These are phyloP conservation scores for Hippophae tibetana DNA, from an alignment of 306 rosid genomes.

Conservation along the genomic window DNA sequence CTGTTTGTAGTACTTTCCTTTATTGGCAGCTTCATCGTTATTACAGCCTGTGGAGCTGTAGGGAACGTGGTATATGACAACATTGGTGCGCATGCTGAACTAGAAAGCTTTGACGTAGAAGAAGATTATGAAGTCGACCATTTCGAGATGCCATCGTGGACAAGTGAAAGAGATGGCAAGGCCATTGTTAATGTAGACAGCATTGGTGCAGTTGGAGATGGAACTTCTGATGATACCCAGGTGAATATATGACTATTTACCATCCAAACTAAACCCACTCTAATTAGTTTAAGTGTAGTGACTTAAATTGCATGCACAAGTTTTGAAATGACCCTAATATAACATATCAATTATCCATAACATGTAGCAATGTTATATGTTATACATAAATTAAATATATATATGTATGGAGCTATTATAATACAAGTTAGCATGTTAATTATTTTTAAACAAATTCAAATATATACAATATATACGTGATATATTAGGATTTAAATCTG, in stretches of 20 bases:
- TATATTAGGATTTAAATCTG: no score
- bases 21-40: conserved; percentile 31
- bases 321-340: no score
- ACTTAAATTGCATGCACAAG: no score
- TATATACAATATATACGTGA: no score
- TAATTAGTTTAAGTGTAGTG: no score
- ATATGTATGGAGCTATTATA: no score
- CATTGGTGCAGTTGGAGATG: conserved; percentile 78
- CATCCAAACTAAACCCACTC: no score
- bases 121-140: conserved; percentile 43
- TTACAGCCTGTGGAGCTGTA: conserved; percentile 49
- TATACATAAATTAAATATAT: no score
- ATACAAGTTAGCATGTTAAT: no score
- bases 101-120: conserved; percentile 41
- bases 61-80: conserved; percentile 36
- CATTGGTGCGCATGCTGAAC: conserved; percentile 41
- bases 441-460: no score
- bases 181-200: conserved; percentile 90
- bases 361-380: no score
- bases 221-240: conserved; percentile 80
- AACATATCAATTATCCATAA: no score
- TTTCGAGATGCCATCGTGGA: conserved; percentile 60
- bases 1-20: conserved; percentile 37
- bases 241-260: conserved; percentile 14
- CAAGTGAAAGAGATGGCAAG: conserved; percentile 66